phyloP scores from a whole-genome alignment of 768 basidiomycete species.

The Mycena leptocephala region DNA sequence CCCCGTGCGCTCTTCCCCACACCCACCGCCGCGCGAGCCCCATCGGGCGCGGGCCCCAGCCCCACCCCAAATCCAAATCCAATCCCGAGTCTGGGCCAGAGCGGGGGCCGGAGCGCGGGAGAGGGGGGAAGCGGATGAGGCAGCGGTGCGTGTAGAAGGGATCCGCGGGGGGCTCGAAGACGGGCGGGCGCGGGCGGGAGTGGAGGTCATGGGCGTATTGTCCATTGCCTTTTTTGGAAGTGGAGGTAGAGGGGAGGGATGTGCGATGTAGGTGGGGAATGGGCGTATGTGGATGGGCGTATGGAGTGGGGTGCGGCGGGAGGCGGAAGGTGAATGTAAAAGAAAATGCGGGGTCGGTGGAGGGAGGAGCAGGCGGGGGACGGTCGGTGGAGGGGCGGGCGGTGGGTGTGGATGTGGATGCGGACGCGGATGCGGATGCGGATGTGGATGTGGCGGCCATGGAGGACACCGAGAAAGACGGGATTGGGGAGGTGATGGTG shows the following conservation, averaged over 20 bases:
- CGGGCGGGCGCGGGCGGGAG: background rate
- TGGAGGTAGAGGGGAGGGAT: background rate
- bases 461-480: background rate
- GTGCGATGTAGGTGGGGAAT: too few relatives aligned
- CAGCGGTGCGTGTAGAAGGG: background rate
- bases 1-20: background rate
- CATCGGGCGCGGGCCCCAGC: background rate
- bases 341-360: background rate
- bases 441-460: background rate
- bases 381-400: background rate
- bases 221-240: too few relatives aligned
- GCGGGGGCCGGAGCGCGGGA: too few relatives aligned
- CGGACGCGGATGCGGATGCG: too few relatives aligned
- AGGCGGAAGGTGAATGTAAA: background rate
- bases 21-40: background rate
- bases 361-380: too few relatives aligned
- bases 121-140: background rate
- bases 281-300: background rate
- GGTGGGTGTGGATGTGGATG: too few relatives aligned
- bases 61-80: too few relatives aligned
- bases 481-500: background rate
- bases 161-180: background rate
- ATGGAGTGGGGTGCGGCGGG: background rate
- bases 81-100: too few relatives aligned
- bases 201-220: too few relatives aligned